phyloP scores from a whole-genome alignment of 73 alveolate genomes.

The Halteria grandinella region DNA sequence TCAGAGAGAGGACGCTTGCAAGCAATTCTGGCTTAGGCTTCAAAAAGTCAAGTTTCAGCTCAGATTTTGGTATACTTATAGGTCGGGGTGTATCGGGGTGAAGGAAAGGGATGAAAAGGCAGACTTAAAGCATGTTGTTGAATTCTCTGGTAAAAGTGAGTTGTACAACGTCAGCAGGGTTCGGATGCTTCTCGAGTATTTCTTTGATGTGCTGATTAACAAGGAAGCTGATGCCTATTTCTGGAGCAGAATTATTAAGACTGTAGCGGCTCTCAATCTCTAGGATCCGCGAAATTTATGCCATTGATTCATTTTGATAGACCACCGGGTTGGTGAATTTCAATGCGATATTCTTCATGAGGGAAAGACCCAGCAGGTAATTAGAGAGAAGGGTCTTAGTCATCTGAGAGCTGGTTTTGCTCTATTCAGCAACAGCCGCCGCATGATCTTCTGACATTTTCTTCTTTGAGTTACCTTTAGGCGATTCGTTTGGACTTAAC shows the following conservation, averaged over 20 bases:
- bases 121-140: constrained; percentile 21
- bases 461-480: too few species aligned
- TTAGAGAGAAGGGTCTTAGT: constrained; percentile 5
- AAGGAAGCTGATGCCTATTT: background rate
- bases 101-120: constrained; percentile 22
- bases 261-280: constrained; percentile 15
- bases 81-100: constrained; percentile 18
- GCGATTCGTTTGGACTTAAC: background rate
- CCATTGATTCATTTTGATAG: constrained; percentile 27
- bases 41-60: constrained; percentile 17
- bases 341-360: constrained; percentile 9
- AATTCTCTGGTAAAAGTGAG: constrained; percentile 23
- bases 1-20: background rate
- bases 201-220: constrained; percentile 28
- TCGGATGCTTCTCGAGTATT: constrained; percentile 7
- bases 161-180: background rate
- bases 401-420: too few species aligned
- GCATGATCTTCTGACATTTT: too few species aligned
- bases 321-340: constrained; percentile 3
- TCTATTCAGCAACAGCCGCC: too few species aligned
- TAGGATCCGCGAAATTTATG: constrained; percentile 26
- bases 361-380: background rate
- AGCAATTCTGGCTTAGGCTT: constrained; percentile 21
- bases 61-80: constrained; percentile 1
- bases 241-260: background rate